Percentiles rank a stretch among this genome's conserved stretches.
Evolutionary conservation across 2,329 filamentous ascomycete genomes (phyloP).

Genomic region (Westerdykella ornata): DNA sequence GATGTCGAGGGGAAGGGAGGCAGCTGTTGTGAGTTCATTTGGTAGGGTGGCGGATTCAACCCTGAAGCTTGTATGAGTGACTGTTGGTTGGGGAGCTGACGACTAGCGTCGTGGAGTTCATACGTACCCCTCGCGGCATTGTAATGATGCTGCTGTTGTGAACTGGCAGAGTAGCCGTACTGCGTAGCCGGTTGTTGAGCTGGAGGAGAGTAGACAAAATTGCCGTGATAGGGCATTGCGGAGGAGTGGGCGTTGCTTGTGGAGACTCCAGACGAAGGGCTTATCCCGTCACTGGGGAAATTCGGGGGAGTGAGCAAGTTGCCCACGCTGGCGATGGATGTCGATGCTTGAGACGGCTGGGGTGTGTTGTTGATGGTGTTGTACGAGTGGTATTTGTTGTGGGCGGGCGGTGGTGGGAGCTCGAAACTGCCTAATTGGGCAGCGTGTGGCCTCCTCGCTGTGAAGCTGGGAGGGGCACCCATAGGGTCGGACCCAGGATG

Average conservation of each 20-base stretch:
- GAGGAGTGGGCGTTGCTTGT: slow-evolving; percentile 56
- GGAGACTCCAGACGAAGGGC: slow-evolving; percentile 55
- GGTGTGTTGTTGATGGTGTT: slow-evolving; percentile 36
- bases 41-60: slow-evolving; percentile 61
- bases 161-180: slow-evolving; percentile 45
- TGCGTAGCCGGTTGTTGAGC: slow-evolving; percentile 52
- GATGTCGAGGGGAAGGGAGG: slow-evolving; percentile 56
- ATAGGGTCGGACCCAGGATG: slow-evolving; percentile 56
- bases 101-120: slow-evolving; percentile 48
- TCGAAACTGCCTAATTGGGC: slow-evolving; percentile 63
- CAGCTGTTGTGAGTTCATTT: slow-evolving; percentile 50
- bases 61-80: slow-evolving; percentile 57
- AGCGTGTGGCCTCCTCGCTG: slow-evolving; percentile 63
- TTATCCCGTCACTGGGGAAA: slow-evolving; percentile 55
- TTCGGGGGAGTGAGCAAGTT: slow-evolving; percentile 58
- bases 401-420: slow-evolving; percentile 55
- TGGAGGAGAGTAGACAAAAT: slow-evolving; percentile 54
- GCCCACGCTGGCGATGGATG: slow-evolving; percentile 48
- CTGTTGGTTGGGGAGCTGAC: slow-evolving; percentile 48
- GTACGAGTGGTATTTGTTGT: slow-evolving; percentile 48
- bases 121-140: slow-evolving; percentile 44
- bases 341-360: slow-evolving; percentile 44
- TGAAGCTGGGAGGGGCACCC: slow-evolving; percentile 59
- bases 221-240: slow-evolving; percentile 52
- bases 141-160: slow-evolving; percentile 10